A percentile compares a stretch with the other conserved stretches of the same genome.
Evolutionary conservation across 192 early-diverging fungal genomes (phyloP).

Genomic region (Dimargaris xerosporica): DNA sequence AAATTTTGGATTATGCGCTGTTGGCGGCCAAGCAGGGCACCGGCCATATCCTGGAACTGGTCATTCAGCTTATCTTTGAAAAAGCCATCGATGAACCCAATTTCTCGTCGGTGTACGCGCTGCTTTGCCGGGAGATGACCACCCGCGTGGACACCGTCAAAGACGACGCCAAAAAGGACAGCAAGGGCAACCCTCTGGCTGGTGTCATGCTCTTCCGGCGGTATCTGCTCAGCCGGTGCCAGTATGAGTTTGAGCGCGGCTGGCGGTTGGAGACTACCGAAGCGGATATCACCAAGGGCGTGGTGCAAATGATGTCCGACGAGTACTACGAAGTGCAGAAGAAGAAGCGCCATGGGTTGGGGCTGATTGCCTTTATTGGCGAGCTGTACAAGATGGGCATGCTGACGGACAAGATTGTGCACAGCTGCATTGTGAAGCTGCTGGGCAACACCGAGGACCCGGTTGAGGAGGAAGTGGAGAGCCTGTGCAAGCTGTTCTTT

Average conservation of each 20-base stretch:
- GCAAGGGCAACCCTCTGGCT: slow-evolving; percentile 32
- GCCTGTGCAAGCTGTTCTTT: slow-evolving; percentile 76
- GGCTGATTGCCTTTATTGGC: slow-evolving; percentile 86
- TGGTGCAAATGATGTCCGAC: slow-evolving; percentile 40
- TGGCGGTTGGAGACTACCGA: slow-evolving; percentile 70
- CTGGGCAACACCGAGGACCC: slow-evolving; percentile 52
- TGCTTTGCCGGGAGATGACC: slow-evolving; percentile 69
- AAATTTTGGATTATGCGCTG: slow-evolving; percentile 69
- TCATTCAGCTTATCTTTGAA: slow-evolving; percentile 80
- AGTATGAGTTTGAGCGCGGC: slow-evolving; percentile 84
- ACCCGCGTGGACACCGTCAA: slow-evolving; percentile 39
- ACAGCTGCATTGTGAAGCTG: slow-evolving; percentile 74
- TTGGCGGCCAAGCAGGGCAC: slow-evolving; percentile 46
- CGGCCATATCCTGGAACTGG: slow-evolving; percentile 55
- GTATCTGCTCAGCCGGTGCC: slow-evolving; percentile 82
- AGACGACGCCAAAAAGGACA: slow-evolving; percentile 38
- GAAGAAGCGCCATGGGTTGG: slow-evolving; percentile 88
- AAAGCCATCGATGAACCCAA: slow-evolving; percentile 92
- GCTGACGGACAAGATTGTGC: slow-evolving; percentile 91
- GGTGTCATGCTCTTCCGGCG: slow-evolving; percentile 73
- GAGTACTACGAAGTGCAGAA: slow-evolving; percentile 76
- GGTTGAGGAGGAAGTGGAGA: slow-evolving; percentile 93
- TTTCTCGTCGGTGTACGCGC: slow-evolving; percentile 82
- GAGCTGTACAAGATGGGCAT: slow-evolving; percentile 85
- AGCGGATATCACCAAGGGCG: slow-evolving; percentile 35